Percentiles rank a stretch among this genome's conserved stretches.
Conservation (phyloP, 176 grass and related monocot genomes). For the Olyra latifolia region DNA sequence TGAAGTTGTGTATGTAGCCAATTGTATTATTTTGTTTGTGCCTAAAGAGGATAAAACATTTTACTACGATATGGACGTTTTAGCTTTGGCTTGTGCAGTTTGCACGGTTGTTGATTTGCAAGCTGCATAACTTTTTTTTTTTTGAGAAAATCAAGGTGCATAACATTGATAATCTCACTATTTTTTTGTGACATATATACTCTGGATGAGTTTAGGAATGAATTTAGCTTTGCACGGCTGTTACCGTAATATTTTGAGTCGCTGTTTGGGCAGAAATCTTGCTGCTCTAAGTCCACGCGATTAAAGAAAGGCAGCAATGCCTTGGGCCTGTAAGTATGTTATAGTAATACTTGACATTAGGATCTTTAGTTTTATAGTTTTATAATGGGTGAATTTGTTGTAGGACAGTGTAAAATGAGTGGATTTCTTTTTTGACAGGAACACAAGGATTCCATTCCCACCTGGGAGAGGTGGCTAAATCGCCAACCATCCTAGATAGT, state of each 20-base stretch:
- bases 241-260: not conserved
- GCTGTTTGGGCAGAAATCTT: not conserved
- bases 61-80: not conserved
- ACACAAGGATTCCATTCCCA: no score
- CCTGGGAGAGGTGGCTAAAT: no score
- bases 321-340: not conserved
- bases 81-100: not conserved
- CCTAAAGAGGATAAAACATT: slow-evolving; percentile 6
- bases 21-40: slow-evolving; percentile 21
- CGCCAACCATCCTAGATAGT: no score
- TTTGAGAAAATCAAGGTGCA: no score
- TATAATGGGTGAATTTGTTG: no score
- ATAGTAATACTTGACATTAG: not conserved
- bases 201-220: not conserved
- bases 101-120: not conserved
- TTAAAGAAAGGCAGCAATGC: not conserved
- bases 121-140: not conserved
- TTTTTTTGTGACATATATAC: not conserved
- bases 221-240: no score
- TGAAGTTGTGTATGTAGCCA: slow-evolving; percentile 11
- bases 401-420: no score
- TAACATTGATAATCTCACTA: no score
- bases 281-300: not conserved
- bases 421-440: no score
- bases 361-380: no score